Evolutionary conservation across 768 basidiomycete genomes (phyloP).

Genomic region (Coprinellus aureogranulatus): DNA sequence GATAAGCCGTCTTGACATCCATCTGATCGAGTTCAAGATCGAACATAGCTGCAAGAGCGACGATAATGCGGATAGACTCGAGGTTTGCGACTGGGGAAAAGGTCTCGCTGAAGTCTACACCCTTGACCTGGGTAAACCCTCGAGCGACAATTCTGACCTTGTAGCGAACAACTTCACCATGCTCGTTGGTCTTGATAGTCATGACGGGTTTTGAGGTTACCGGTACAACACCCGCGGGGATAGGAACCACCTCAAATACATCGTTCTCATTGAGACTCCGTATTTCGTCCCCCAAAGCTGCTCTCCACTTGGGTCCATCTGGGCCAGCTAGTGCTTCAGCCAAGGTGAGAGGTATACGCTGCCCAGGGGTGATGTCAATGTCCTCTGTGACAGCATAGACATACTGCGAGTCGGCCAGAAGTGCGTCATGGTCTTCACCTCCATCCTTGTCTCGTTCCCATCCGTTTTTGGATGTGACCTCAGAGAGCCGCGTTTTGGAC

Average conservation of each 20-base stretch:
- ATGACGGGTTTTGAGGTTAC: conserved; percentile 13
- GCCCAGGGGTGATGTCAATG: no score
- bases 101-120: conserved; percentile 14
- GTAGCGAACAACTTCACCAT: conserved; percentile 12
- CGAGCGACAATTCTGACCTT: conserved; percentile 15
- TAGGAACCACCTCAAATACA: conserved; percentile 10
- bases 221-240: not conserved
- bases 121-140: conserved; percentile 15
- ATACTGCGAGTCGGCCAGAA: no score
- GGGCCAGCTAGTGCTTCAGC: conserved; percentile 5
- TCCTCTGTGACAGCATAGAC: no score
- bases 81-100: conserved; percentile 17
- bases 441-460: no score
- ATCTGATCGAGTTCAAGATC: conserved; percentile 19
- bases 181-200: conserved; percentile 9
- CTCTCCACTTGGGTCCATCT: conserved; percentile 6
- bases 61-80: conserved; percentile 15
- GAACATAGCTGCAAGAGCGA: conserved; percentile 15
- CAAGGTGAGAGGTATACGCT: not conserved
- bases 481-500: not conserved
- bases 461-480: not conserved
- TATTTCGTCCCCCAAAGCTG: conserved; percentile 6
- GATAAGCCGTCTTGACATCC: conserved; percentile 18
- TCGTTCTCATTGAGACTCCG: conserved; percentile 7
- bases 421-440: no score